A percentile compares a stretch with the other conserved stretches of the same genome.
Evolutionary conservation across 768 basidiomycete genomes (phyloP).

Genomic region (Leccinum truebloodii): DNA sequence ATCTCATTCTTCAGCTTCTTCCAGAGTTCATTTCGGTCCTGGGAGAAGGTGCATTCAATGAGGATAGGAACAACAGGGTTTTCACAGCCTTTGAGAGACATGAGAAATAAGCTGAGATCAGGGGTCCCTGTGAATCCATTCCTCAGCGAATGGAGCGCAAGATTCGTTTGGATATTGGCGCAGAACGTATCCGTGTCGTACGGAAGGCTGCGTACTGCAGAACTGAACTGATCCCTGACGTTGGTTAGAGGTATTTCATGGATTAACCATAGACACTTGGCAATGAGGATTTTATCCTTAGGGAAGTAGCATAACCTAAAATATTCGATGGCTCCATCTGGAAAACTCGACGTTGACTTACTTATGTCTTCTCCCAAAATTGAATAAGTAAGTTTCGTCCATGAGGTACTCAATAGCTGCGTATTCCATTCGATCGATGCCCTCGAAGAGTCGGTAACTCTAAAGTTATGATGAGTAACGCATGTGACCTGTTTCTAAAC

Average conservation of each 20-base stretch:
- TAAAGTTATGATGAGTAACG: not conserved
- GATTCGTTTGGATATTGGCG: not conserved
- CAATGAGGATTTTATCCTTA: not conserved
- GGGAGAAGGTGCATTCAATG: constrained; percentile 4
- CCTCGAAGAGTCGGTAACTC: not conserved
- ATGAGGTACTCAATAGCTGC: not conserved
- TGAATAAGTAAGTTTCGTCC: not conserved
- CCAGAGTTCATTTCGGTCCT: not conserved
- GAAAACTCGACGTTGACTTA: not conserved
- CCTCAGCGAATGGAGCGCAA: not conserved
- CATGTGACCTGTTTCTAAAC: not conserved
- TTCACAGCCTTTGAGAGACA: not conserved
- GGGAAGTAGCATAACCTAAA: not conserved
- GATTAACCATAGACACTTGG: not conserved
- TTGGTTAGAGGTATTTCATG: not conserved
- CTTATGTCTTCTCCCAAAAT: not conserved
- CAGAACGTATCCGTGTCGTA: not conserved
- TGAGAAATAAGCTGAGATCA: not conserved
- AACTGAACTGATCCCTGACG: not conserved
- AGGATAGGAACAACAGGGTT: not conserved
- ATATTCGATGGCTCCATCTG: not conserved
- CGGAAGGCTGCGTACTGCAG: not conserved
- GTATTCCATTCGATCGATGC: not conserved
- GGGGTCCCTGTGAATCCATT: not conserved
- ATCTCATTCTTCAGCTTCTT: constrained; percentile 2